A percentile compares a stretch with the other conserved stretches of the same genome.
phyloP scores from a whole-genome alignment of 768 basidiomycete genomes.

The Phanerochaete sordida region DNA sequence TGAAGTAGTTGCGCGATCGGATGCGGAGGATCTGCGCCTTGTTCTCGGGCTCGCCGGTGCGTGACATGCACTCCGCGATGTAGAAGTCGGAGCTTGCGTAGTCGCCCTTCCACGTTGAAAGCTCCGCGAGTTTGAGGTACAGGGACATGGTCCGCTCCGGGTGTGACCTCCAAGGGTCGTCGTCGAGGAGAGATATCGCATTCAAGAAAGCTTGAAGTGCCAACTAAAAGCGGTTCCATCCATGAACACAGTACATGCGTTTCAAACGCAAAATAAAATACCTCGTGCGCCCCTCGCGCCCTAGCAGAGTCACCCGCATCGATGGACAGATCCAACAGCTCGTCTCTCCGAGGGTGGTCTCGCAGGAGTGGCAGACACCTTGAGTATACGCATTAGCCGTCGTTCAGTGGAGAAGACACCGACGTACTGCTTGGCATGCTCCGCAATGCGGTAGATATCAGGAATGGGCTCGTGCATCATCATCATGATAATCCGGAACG shows the following conservation, averaged over 20 bases:
- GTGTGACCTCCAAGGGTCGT: constrained; percentile 50
- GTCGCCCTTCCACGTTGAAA: constrained; percentile 67
- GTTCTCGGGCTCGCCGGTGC: constrained; percentile 48
- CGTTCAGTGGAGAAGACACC: background rate
- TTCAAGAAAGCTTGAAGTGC: constrained; percentile 60
- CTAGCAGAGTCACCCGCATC: constrained; percentile 71
- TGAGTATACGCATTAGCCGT: background rate
- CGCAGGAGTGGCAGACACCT: constrained; percentile 63
- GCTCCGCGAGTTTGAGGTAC: constrained; percentile 57
- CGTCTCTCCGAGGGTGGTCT: constrained; percentile 58
- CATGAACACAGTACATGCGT: too few species aligned
- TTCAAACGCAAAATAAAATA: constrained; percentile 21
- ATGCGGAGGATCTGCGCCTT: constrained; percentile 53
- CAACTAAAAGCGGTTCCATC: too few species aligned
- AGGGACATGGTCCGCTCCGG: constrained; percentile 48
- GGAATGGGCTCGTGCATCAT: constrained; percentile 60
- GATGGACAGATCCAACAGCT: constrained; percentile 55
- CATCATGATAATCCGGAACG: constrained; percentile 66
- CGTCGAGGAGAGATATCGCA: constrained; percentile 51
- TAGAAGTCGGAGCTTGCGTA: constrained; percentile 48
- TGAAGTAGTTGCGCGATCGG: constrained; percentile 62
- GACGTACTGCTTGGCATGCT: constrained; percentile 59
- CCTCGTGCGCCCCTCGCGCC: constrained; percentile 73
- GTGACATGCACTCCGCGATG: constrained; percentile 50
- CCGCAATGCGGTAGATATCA: constrained; percentile 67